These are phyloP conservation scores for Vachellia collinsii DNA, from an alignment of 306 rosid species.

Conservation along the genomic window DNA sequence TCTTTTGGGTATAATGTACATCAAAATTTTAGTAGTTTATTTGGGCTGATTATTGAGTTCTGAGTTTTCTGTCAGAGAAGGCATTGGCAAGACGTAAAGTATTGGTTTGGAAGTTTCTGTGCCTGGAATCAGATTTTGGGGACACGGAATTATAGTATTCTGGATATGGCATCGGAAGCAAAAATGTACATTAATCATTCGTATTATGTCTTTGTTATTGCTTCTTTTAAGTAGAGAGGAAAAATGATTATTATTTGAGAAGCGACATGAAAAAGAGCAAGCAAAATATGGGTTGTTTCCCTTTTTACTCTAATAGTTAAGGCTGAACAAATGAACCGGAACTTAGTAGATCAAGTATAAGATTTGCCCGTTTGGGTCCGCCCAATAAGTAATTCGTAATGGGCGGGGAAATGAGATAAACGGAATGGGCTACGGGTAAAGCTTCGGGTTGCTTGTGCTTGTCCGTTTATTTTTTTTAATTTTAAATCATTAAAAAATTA, in stretches of 20 bases:
- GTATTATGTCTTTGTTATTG: not conserved
- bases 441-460: too few relatives aligned
- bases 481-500: too few relatives aligned
- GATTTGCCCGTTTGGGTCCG: too few relatives aligned
- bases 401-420: too few relatives aligned
- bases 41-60: not conserved
- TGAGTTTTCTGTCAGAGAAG: not conserved
- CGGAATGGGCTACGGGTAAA: too few relatives aligned
- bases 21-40: constrained; percentile 12
- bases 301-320: too few relatives aligned
- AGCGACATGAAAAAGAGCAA: too few relatives aligned
- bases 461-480: too few relatives aligned
- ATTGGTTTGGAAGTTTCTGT: not conserved
- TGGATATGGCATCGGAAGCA: not conserved
- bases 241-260: not conserved
- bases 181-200: not conserved
- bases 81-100: constrained; percentile 31
- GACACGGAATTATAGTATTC: constrained; percentile 5
- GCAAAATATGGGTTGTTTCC: too few relatives aligned
- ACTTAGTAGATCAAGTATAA: too few relatives aligned
- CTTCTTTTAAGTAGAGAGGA: not conserved
- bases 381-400: too few relatives aligned
- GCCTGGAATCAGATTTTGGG: constrained; percentile 34
- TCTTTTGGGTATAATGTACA: constrained; percentile 9
- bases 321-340: too few relatives aligned